phyloP scores from a whole-genome alignment of 2,329 filamentous ascomycete genomes.

The Magnaporthiopsis poae region DNA sequence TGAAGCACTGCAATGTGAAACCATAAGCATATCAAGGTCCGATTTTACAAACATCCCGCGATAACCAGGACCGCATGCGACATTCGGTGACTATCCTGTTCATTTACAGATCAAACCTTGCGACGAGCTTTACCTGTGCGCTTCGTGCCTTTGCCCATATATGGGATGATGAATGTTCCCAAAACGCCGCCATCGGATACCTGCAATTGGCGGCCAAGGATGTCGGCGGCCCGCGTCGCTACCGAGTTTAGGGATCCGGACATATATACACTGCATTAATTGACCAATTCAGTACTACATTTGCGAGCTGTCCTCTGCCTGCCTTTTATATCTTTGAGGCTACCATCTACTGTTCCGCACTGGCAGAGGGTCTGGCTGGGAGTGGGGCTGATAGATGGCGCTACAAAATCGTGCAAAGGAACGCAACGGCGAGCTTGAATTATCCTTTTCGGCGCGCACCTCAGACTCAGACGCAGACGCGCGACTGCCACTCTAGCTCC shows the following conservation, averaged over 20 bases:
- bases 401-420: neutral
- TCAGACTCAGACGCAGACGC: neutral
- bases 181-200: neutral
- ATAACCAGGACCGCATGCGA: neutral
- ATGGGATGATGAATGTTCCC: neutral
- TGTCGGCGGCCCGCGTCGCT: neutral
- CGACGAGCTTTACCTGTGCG: neutral
- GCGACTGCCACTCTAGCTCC: neutral
- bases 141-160: neutral
- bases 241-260: neutral
- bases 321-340: too few relatives aligned
- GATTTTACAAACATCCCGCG: neutral
- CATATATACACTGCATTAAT: neutral
- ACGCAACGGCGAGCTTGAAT: neutral
- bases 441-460: neutral
- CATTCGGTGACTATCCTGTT: neutral
- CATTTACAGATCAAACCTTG: neutral
- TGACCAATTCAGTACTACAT: too few relatives aligned
- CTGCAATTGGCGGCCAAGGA: neutral
- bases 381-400: neutral
- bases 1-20: too few relatives aligned
- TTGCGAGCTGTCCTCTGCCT: too few relatives aligned
- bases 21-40: neutral
- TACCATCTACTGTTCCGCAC: too few relatives aligned
- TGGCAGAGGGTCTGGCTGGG: neutral